A percentile compares a stretch with the other conserved stretches of the same genome.
Evolutionary conservation across 345 rosid species (phyloP).

Genomic region (Euphorbia peplus): DNA sequence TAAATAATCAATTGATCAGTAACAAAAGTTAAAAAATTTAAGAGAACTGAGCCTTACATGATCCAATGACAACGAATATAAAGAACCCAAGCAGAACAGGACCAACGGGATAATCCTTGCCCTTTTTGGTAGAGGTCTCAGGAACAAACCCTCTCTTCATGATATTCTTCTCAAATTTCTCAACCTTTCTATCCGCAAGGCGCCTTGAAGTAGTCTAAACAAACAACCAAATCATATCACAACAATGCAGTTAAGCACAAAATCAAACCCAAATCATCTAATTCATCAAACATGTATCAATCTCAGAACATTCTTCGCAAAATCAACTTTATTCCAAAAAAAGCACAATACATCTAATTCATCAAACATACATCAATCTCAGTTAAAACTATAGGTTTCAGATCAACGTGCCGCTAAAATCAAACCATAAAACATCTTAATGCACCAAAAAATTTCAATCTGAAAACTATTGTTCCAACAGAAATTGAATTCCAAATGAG

Average conservation of each 20-base stretch:
- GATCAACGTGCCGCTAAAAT: no score
- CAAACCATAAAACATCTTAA: no score
- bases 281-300: neutral
- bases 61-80: slow-evolving; percentile 86
- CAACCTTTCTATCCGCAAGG: slow-evolving; percentile 77
- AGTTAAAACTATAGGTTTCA: no score
- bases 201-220: slow-evolving; percentile 87
- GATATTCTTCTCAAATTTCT: slow-evolving; percentile 84
- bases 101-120: slow-evolving; percentile 85
- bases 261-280: neutral
- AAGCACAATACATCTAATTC: no score
- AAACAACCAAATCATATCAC: slow-evolving; percentile 8
- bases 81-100: slow-evolving; percentile 95
- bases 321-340: no score
- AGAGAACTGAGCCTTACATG: slow-evolving; percentile 47
- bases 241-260: neutral
- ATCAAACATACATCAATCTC: no score
- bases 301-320: no score
- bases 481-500: no score
- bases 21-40: neutral
- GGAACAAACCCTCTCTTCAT: slow-evolving; percentile 80
- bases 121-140: slow-evolving; percentile 76
- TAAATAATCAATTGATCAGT: neutral
- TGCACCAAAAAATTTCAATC: no score
- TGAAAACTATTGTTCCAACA: no score